These are phyloP conservation scores for Fusarium illudens DNA, from an alignment of 2,329 filamentous ascomycete species.

Conservation along the genomic window DNA sequence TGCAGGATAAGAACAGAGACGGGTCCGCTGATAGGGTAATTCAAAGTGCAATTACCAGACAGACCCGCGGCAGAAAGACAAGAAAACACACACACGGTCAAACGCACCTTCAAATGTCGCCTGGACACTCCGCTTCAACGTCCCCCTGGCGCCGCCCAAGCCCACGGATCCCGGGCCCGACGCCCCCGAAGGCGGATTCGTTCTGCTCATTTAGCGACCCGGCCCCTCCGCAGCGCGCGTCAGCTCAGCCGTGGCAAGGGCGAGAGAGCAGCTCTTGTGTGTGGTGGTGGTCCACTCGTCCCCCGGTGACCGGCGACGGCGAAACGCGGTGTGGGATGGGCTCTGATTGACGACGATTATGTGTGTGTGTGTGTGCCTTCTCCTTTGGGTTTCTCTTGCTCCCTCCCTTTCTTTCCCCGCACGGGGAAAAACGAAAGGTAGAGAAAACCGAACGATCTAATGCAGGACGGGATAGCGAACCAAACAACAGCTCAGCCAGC, in stretches of 20 bases:
- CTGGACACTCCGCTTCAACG: slow-evolving; percentile 67
- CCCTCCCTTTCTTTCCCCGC: slow-evolving; percentile 7
- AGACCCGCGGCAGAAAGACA: neutral
- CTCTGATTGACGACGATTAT: neutral
- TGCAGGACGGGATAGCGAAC: slow-evolving; percentile 5
- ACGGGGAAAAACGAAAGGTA: neutral
- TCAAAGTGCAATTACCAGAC: neutral
- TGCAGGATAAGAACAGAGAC: neutral
- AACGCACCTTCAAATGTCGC: slow-evolving; percentile 67
- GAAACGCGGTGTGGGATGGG: neutral
- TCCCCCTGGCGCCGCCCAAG: slow-evolving; percentile 47
- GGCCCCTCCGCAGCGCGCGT: slow-evolving; percentile 14
- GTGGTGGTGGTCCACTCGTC: neutral
- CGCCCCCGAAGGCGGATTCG: slow-evolving; percentile 61
- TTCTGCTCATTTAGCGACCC: slow-evolving; percentile 57
- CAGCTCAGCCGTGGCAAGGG: neutral
- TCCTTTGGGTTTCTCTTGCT: neutral
- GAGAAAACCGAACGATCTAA: slow-evolving; percentile 1
- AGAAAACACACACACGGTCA: neutral
- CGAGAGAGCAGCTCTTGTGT: neutral
- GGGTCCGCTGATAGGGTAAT: neutral
- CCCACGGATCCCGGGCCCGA: slow-evolving; percentile 59
- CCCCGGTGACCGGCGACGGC: neutral
- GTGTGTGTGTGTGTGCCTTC: neutral
- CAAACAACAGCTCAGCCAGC: too few species aligned